Evolutionary conservation across 1,284 basidiomycete species (phyloP).

Genomic region (Trichosporon sp.): DNA sequence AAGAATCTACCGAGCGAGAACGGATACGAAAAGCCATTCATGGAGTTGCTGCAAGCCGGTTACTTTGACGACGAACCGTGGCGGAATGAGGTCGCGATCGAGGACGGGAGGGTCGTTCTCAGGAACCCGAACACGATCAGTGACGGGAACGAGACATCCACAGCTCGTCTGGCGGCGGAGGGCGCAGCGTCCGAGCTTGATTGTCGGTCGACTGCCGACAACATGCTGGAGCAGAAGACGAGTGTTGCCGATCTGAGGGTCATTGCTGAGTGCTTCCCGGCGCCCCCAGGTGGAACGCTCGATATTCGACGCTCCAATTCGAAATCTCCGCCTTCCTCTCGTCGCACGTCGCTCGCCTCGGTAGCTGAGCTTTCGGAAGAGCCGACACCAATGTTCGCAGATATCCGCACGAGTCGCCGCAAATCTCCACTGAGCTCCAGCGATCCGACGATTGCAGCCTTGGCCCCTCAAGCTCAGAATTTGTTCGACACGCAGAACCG

Average conservation of each 20-base stretch:
- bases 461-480: background rate
- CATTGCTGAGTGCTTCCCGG: background rate
- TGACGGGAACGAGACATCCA: background rate
- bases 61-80: background rate
- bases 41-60: background rate
- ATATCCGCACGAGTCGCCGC: background rate
- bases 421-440: background rate
- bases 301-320: background rate
- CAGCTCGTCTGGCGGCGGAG: background rate
- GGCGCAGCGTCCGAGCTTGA: background rate
- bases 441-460: background rate
- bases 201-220: background rate
- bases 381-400: too few relatives aligned
- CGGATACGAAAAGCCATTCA: background rate
- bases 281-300: background rate
- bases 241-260: background rate
- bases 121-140: background rate
- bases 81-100: background rate
- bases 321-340: background rate
- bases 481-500: background rate
- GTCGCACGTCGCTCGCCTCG: background rate
- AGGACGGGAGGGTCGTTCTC: background rate
- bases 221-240: background rate
- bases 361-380: background rate
- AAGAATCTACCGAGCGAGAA: background rate